Percentiles rank a stretch among this genome's conserved stretches.
Conservation (phyloP, 768 basidiomycete species). For the Tricholoma saponaceum region DNA sequence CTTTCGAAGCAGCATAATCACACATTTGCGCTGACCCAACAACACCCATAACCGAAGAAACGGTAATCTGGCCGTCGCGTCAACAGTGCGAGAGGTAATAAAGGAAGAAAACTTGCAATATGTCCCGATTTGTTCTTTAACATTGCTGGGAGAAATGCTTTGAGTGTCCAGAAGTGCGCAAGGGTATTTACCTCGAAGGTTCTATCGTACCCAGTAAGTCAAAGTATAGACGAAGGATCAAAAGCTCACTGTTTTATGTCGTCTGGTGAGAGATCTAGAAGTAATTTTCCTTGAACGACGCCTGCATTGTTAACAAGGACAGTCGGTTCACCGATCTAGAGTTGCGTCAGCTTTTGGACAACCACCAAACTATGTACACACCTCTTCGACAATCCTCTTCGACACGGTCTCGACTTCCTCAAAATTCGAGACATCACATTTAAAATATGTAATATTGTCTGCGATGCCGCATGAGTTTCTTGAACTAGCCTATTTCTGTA, state of each 20-base stretch:
- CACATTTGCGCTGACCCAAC: conserved; percentile 73
- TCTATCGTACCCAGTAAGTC: conserved; percentile 34
- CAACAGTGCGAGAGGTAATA: conserved; percentile 2
- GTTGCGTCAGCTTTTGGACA: conserved; percentile 1
- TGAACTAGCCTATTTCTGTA: background rate
- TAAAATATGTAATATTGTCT: conserved; percentile 83
- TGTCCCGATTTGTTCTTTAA: conserved; percentile 77
- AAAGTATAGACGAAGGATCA: background rate
- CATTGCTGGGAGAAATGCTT: conserved; percentile 90
- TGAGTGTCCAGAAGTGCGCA: conserved; percentile 88
- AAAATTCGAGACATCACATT: conserved; percentile 90
- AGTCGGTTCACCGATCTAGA: conserved; percentile 82
- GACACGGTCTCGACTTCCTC: conserved; percentile 78
- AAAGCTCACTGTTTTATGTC: conserved; percentile 72
- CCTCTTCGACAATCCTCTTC: conserved; percentile 74
- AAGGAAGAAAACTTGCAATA: conserved; percentile 50
- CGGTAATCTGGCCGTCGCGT: conserved; percentile 50
- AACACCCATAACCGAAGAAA: conserved; percentile 73
- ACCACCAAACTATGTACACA: conserved; percentile 24
- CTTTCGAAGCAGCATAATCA: conserved; percentile 95
- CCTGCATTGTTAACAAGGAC: conserved; percentile 95
- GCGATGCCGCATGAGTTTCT: background rate
- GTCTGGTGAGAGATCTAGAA: conserved; percentile 72
- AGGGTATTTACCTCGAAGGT: conserved; percentile 89
- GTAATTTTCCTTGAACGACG: conserved; percentile 82